These are phyloP conservation scores for Pichia sporocuriosa DNA, from an alignment of 805 yeast genomes.

Conservation along the genomic window DNA sequence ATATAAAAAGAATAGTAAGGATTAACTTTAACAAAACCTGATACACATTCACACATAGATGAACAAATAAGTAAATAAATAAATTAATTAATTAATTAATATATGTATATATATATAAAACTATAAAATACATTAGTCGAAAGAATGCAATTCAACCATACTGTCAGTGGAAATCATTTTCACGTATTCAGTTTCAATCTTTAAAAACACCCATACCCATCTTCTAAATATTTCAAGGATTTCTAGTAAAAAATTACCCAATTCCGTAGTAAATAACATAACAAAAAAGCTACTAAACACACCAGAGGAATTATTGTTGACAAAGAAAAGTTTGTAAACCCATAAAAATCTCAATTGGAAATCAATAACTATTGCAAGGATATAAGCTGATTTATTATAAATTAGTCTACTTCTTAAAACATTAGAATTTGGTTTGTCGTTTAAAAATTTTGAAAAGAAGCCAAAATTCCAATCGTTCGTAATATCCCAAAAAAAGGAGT, in stretches of 20 bases:
- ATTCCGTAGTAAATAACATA: constrained; percentile 36
- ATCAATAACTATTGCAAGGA: constrained; percentile 53
- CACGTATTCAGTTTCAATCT: constrained; percentile 70
- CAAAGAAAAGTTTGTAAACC: constrained; percentile 43
- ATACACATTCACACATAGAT: too few species aligned
- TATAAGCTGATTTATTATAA: constrained; percentile 39
- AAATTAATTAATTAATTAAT: too few species aligned
- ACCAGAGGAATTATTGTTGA: constrained; percentile 1
- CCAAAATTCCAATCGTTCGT: constrained; percentile 81
- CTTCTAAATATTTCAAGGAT: constrained; percentile 73
- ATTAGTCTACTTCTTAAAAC: constrained; percentile 27
- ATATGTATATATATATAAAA: neutral
- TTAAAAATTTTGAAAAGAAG: constrained; percentile 35
- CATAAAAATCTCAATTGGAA: constrained; percentile 68
- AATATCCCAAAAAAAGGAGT: constrained; percentile 85
- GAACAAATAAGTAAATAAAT: neutral
- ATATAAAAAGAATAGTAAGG: constrained; percentile 22
- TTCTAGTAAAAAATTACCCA: constrained; percentile 64
- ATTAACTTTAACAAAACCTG: too few species aligned
- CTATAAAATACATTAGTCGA: constrained; percentile 6
- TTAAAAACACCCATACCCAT: constrained; percentile 83
- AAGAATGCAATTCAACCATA: constrained; percentile 21
- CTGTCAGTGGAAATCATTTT: constrained; percentile 17
- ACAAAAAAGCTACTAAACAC: constrained; percentile 17
- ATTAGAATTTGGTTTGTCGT: constrained; percentile 14